Evolutionary conservation across 2,329 filamentous ascomycete species (phyloP).

Genomic region (Hymenotorrendiella dingleyae): DNA sequence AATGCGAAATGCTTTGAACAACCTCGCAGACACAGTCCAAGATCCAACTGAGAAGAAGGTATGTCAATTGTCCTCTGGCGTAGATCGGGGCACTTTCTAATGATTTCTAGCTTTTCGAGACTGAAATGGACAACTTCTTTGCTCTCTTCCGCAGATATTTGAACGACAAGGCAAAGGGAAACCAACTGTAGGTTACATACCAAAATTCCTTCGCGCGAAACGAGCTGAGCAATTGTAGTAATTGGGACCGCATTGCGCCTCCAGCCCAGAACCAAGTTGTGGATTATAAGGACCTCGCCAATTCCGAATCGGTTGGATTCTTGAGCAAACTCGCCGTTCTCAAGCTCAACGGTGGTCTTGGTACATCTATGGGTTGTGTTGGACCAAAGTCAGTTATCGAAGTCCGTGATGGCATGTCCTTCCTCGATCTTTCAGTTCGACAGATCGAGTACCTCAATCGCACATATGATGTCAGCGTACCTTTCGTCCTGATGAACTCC

Average conservation of each 20-base stretch:
- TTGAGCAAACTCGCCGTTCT: slow-evolving; percentile 96
- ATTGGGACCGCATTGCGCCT: slow-evolving; percentile 95
- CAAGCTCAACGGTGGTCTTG: slow-evolving; percentile 98
- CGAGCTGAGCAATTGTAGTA: slow-evolving; percentile 42
- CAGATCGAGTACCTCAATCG: slow-evolving; percentile 99
- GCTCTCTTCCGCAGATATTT: slow-evolving; percentile 96
- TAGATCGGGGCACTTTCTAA: slow-evolving; percentile 10
- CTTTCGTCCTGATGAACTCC: slow-evolving; percentile 99
- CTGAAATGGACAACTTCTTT: slow-evolving; percentile 99
- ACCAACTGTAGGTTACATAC: slow-evolving; percentile 73
- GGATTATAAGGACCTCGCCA: slow-evolving; percentile 84
- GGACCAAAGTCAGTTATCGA: slow-evolving; percentile 99
- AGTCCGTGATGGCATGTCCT: slow-evolving; percentile 99
- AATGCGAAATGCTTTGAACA: slow-evolving; percentile 97
- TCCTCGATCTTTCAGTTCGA: slow-evolving; percentile 95
- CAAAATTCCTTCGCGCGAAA: too few relatives aligned
- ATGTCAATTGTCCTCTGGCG: slow-evolving; percentile 14
- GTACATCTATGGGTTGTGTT: slow-evolving; percentile 99
- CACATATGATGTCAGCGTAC: slow-evolving; percentile 94
- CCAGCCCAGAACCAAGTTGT: slow-evolving; percentile 92
- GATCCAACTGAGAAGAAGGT: slow-evolving; percentile 83
- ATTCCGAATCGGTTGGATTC: slow-evolving; percentile 86
- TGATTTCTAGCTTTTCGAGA: slow-evolving; percentile 75
- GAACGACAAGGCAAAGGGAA: slow-evolving; percentile 98
- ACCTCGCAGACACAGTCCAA: slow-evolving; percentile 81